Conservation (phyloP, 495 filamentous ascomycete species). For the Talaromyces liani region DNA sequence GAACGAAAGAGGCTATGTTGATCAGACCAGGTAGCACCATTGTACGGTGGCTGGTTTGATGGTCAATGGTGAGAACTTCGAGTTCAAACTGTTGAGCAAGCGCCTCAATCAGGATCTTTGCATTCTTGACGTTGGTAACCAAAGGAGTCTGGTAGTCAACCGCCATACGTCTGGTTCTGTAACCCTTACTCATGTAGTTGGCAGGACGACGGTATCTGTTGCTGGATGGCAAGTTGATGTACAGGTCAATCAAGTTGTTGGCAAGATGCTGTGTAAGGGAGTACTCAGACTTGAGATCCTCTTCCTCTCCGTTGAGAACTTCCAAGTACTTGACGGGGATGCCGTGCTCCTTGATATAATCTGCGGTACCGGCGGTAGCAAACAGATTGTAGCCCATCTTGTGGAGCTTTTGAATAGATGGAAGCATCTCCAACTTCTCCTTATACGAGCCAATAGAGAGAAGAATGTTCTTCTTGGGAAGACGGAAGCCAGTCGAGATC, state of each 20-base stretch:
- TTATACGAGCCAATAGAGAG: conserved; percentile 95
- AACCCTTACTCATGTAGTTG: conserved; percentile 97
- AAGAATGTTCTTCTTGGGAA: conserved; percentile 92
- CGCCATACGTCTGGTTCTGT: conserved; percentile 91
- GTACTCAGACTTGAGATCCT: conserved; percentile 89
- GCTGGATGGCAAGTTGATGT: conserved; percentile 97
- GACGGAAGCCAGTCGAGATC: conserved; percentile 88
- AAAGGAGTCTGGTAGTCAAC: conserved; percentile 97
- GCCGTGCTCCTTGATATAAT: conserved; percentile 87
- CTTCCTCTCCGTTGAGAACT: conserved; percentile 59
- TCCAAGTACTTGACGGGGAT: conserved; percentile 89
- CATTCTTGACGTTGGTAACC: conserved; percentile 98
- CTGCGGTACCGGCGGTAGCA: conserved; percentile 90
- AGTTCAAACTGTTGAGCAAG: conserved; percentile 82
- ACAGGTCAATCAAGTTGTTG: conserved; percentile 95
- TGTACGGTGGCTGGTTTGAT: conserved; percentile 78
- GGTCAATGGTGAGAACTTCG: conserved; percentile 73
- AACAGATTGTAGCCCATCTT: conserved; percentile 89
- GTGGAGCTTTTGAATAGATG: conserved; percentile 81
- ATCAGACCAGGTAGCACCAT: conserved; percentile 69
- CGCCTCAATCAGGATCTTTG: conserved; percentile 93
- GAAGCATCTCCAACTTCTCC: conserved; percentile 95
- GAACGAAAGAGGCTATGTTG: conserved; percentile 76
- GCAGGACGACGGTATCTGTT: conserved; percentile 93
- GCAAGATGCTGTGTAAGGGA: conserved; percentile 91